Base-by-base conservation (phyloP, 176 grass and related monocot species). In the Urochloa ruziziensis region DNA sequence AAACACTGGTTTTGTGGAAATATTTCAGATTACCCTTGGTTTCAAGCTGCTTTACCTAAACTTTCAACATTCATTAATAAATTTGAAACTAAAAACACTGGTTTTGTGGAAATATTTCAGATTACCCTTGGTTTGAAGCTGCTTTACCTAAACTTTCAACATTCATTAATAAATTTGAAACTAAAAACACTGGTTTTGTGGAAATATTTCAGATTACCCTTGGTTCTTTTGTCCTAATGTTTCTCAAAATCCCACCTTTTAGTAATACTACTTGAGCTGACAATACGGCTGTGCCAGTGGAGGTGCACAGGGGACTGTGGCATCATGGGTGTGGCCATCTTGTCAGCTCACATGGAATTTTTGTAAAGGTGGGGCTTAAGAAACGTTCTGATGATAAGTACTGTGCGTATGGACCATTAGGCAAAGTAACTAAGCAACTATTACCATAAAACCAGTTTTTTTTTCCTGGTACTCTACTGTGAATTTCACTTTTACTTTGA, bases 401-500 rank as follows among this genome's bases (percentile, higher is more conserved):
- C 16, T 51, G 27, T 51, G 28, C 4, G 30, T 33, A 73, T 73
- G 1, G 46, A 73, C 24, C 13, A 3, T 73, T 18, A 32, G 28
- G 14, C 28, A 52, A 73, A 73, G 70, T 74, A 35, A 15, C 29
- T 34, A 21, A 13, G 19, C 10, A 14, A 53, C 47, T 53, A 33
- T 53, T 28, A 53, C 32, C 18, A 34, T 21, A 74, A 13, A 30
- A 51, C 28, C 17, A 30, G 7, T 34, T 16, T 49, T 33, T 52
- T 74, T 0, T 25, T 7, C 14, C 11, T 30, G n/a, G 69, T 52
- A 30, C 6, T 43, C n/a, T 51, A 49, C 17, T 32, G 15, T 21
- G 28, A 49, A 28, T 84, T 83, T 44, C 48, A 14, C 48, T 32
- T 69, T 70, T 71, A 23, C 49, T 75, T 77, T 39, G 60, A 24